Percentiles rank a stretch among this genome's conserved stretches.
Evolutionary conservation across 2,329 filamentous ascomycete species (phyloP).

Genomic region (Rhynchosporium agropyri): DNA sequence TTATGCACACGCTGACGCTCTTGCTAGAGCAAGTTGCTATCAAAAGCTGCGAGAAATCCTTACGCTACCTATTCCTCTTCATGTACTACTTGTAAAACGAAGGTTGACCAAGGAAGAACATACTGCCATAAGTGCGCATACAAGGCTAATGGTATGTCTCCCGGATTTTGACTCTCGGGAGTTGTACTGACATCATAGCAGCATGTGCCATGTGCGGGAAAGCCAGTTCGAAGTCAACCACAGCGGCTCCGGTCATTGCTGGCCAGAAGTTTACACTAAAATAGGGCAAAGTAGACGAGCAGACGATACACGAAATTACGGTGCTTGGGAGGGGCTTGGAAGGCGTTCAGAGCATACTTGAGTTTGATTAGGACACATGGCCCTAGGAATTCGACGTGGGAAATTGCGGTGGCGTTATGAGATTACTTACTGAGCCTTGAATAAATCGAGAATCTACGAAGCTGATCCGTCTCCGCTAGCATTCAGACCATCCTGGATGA

Average conservation of each 20-base stretch:
- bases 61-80: conserved; percentile 65
- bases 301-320: background rate
- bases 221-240: conserved; percentile 53
- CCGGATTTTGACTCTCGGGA: background rate
- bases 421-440: background rate
- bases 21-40: conserved; percentile 62
- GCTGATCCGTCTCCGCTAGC: too few species aligned
- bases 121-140: conserved; percentile 66
- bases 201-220: conserved; percentile 68
- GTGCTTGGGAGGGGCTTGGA: background rate
- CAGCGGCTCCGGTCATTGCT: conserved; percentile 55
- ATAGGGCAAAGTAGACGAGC: conserved; percentile 40
- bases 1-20: conserved; percentile 4
- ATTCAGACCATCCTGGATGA: background rate
- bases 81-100: conserved; percentile 64
- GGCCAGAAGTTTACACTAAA: conserved; percentile 67
- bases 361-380: background rate
- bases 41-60: conserved; percentile 66
- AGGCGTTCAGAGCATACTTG: background rate
- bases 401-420: background rate
- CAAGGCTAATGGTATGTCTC: conserved; percentile 56
- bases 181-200: conserved; percentile 38
- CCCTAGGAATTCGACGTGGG: background rate
- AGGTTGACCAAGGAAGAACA: conserved; percentile 62
- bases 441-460: background rate